Conservation (phyloP, 2,329 filamentous ascomycete genomes). For the Fusarium piperis region DNA sequence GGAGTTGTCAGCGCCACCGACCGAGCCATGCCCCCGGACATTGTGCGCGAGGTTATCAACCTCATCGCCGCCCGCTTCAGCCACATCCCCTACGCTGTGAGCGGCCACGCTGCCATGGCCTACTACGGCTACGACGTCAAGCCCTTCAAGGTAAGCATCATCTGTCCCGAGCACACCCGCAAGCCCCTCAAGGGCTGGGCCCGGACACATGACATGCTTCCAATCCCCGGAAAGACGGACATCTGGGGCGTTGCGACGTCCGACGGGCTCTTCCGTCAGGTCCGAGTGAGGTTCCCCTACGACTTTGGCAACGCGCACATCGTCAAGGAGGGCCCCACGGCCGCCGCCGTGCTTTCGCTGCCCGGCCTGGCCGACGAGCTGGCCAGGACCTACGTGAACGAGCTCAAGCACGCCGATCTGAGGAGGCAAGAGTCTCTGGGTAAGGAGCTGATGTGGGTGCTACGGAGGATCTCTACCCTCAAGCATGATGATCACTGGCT, state of each 20-base stretch:
- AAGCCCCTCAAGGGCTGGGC: slow-evolving; percentile 56
- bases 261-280: slow-evolving; percentile 43
- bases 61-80: slow-evolving; percentile 52
- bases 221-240: slow-evolving; percentile 38
- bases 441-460: slow-evolving; percentile 48
- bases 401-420: slow-evolving; percentile 26
- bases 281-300: slow-evolving; percentile 51
- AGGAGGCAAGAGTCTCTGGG: slow-evolving; percentile 37
- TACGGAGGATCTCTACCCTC: slow-evolving; percentile 43
- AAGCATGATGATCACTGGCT: slow-evolving; percentile 31
- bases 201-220: slow-evolving; percentile 44
- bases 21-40: slow-evolving; percentile 40
- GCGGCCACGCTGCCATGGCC: slow-evolving; percentile 56
- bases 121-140: slow-evolving; percentile 52
- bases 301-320: slow-evolving; percentile 45
- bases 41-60: slow-evolving; percentile 51
- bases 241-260: slow-evolving; percentile 50
- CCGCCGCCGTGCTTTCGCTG: slow-evolving; percentile 47
- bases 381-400: slow-evolving; percentile 46
- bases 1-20: slow-evolving; percentile 16
- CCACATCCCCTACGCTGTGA: slow-evolving; percentile 58
- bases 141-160: slow-evolving; percentile 50
- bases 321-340: slow-evolving; percentile 26
- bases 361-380: slow-evolving; percentile 48
- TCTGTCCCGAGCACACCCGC: slow-evolving; percentile 50